Evolutionary conservation across 106 monocot genomes (phyloP).

Genomic region (Iris macrosiphon): DNA sequence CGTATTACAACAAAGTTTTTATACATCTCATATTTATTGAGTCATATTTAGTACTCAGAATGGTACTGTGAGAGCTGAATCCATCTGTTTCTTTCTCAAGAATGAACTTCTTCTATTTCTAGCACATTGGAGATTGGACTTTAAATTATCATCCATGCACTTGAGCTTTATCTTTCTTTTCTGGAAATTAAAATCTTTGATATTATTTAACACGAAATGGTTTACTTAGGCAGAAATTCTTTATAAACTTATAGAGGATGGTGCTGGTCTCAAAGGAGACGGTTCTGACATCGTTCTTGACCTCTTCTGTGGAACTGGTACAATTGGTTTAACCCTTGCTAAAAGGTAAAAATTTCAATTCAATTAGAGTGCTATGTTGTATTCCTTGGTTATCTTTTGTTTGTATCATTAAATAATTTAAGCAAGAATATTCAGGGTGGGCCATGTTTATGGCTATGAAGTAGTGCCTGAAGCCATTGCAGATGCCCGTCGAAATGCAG

Average conservation of each 20-base stretch:
- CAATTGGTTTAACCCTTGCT: slow-evolving; percentile 93
- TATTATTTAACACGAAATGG: not conserved
- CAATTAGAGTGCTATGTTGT: not conserved
- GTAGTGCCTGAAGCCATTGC: slow-evolving; percentile 74
- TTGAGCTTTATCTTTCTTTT: too few relatives aligned
- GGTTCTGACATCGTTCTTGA: slow-evolving; percentile 88
- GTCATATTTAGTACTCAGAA: too few relatives aligned
- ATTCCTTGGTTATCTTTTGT: not conserved
- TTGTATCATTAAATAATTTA: not conserved
- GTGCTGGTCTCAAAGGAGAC: slow-evolving; percentile 72
- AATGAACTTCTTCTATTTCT: too few relatives aligned
- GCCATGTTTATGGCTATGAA: slow-evolving; percentile 94
- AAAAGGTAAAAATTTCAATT: slow-evolving; percentile 40
- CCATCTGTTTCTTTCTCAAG: too few relatives aligned
- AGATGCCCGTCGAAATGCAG: slow-evolving; percentile 83
- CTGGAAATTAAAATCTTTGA: too few relatives aligned
- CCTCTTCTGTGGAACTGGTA: slow-evolving; percentile 97
- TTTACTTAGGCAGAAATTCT: slow-evolving; percentile 81
- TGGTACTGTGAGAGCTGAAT: too few relatives aligned
- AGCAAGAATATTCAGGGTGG: slow-evolving; percentile 33
- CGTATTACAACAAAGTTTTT: too few relatives aligned
- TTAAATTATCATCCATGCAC: too few relatives aligned
- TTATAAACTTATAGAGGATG: slow-evolving; percentile 85
- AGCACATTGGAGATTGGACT: too few relatives aligned
- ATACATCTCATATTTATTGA: too few relatives aligned